Base-by-base conservation (phyloP, 106 monocot genomes). In the Alisma plantagoaquatica region DNA sequence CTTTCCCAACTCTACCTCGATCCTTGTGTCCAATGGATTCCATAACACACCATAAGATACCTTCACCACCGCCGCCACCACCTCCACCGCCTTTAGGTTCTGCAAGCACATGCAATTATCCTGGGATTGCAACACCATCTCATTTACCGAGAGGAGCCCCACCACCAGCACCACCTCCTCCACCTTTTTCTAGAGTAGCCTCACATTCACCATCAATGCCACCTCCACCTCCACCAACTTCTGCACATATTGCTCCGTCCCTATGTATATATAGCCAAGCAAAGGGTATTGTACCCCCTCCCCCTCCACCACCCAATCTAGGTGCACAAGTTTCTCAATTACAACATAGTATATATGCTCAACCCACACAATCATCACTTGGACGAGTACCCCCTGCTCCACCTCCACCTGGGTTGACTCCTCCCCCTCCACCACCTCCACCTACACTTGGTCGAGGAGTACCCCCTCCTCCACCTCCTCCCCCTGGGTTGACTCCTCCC, bases 341-440 rank as follows among this genome's bases (percentile, higher is more conserved):
- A 27, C 41, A 49, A 54, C 38, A 28, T 71, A 23, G 23, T 26
- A 14, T 19, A 11, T 17, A 10, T 33, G 6, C 19, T 23, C 27
- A 33, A 45, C 57, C 73, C 30, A 32, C 64, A 1, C 54, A 51
- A 29, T 43, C 41, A 44, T 55, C 73, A 23, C 49, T 27, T 46
- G 19, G 5, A 7, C 19, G 16, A 9, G 4, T 11, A 49, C 31
- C 61, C 19, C 35, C 4, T 6, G 12, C 70, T 21, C 30, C 67
- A 23, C 61, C 68, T 23, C 31, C 51, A 18, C 58, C 55, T 41
- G 24, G 27, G 16, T 16, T 59, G 26, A 53, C 56, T 65, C 23
- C 71, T 20, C 66, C 59, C 10, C 71, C 66, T 2, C 61, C 45
- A 23, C 45, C 56, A 1, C 76, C 63, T 25, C 74, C 56, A 15